Evolutionary conservation across 2,329 filamentous ascomycete genomes (phyloP), one percentile per base, ranked within the genome.

Genomic region (Scedosporium boydii): DNA sequence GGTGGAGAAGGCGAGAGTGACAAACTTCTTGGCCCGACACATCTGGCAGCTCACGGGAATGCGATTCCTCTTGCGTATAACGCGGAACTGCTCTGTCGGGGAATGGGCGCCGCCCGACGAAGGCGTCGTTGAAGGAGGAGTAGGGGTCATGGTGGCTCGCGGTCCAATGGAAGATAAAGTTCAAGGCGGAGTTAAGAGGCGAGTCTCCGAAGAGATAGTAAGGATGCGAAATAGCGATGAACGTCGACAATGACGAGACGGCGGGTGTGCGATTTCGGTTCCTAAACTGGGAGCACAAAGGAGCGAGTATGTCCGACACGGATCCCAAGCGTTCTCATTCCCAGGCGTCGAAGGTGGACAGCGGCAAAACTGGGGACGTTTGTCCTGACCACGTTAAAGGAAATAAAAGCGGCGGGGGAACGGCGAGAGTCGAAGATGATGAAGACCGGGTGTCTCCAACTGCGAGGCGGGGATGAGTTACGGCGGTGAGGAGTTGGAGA

Each of bases 11-110:
- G 57, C 59, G 63, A 63, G 62, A 53, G 62, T 48, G 42, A 73
- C 82, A 78, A 78, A 95, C 90, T 98, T 98, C 78, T 93, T 87
- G 69, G 93, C 90, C 71, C 93, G 84, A 75, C 93, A 98, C 38
- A 93, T 91, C 67, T 88, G 90, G 74, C 93, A 98, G 70, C 92
- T 97, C 59, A 98, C 80, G 57, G 93, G 93, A 16, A 97, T 88
- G 64, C 93, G 83, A 71, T 98, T 97, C 73, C 93, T 86, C 78
- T 96, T 96, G 67, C 93, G 87, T 64, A 97, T 90, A 59, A 97
- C 88, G 68, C 91, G 86, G 70, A 90, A 96, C 67, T 93, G 89
- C 61, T 90, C 86, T 73, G 96, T 91, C 41, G 93, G 91, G 55
- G 92, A 96, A 65, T 89, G 88, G 26, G 48, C 48, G 23, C 79